These are phyloP conservation scores for Closterium sp. DNA, from an alignment of 139 green algal genomes.

Conservation along the genomic window DNA sequence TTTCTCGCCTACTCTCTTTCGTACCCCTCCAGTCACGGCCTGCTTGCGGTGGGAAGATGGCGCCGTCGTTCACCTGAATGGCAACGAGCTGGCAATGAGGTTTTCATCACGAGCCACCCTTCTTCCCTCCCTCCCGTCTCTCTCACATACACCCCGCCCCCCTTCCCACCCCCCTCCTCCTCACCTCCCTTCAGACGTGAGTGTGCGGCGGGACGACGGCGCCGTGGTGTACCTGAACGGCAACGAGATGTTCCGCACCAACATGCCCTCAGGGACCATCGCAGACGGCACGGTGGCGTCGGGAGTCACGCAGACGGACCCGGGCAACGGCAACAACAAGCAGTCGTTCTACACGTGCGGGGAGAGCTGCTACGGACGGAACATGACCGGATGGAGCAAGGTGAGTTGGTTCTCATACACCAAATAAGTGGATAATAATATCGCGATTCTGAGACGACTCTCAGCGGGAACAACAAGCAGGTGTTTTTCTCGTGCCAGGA, in stretches of 20 bases:
- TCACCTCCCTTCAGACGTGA: neutral
- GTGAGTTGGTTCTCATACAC: no score
- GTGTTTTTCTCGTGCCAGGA: no score
- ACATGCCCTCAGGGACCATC: conserved; percentile 27
- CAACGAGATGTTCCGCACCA: conserved; percentile 14
- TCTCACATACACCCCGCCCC: neutral
- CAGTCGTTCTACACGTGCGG: conserved; percentile 4
- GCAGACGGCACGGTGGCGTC: neutral
- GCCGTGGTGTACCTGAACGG: conserved; percentile 32
- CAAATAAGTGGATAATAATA: no score
- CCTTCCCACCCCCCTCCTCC: neutral
- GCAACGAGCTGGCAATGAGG: no score
- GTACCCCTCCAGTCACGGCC: neutral
- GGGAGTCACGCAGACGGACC: neutral
- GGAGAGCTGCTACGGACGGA: neutral
- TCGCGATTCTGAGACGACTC: no score
- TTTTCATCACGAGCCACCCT: neutral
- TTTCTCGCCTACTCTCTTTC: neutral
- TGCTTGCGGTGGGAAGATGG: no score
- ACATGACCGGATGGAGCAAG: neutral
- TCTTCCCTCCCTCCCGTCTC: neutral
- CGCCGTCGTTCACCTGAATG: no score
- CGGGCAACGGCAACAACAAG: conserved; percentile 1
- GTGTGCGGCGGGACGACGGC: conserved; percentile 23
- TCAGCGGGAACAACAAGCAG: no score